Conservation (phyloP, 768 basidiomycete species). For the Sistotremastrum suecicum region DNA sequence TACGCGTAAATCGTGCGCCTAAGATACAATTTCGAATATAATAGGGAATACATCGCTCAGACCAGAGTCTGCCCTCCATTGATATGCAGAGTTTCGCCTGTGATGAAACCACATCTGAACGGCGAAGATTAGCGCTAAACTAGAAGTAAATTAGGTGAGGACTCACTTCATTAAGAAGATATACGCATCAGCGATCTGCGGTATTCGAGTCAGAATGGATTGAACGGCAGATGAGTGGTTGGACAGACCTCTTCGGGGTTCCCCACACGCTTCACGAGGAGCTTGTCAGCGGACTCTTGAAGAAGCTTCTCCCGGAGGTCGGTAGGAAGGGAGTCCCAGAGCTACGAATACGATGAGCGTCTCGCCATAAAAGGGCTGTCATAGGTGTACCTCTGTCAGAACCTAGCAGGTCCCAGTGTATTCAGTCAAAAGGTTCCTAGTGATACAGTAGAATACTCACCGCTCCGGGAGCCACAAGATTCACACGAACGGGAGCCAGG, state of each 20-base stretch:
- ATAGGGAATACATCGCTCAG: too few relatives aligned
- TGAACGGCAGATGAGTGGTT: too few relatives aligned
- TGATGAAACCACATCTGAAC: too few relatives aligned
- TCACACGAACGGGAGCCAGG: not conserved
- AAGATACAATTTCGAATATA: too few relatives aligned
- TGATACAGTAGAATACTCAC: not conserved
- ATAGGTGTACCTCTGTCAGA: slow-evolving; percentile 2
- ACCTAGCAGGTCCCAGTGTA: too few relatives aligned
- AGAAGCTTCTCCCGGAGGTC: not conserved
- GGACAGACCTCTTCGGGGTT: not conserved
- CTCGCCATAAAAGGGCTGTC: not conserved
- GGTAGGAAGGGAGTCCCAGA: not conserved
- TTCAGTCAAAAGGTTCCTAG: too few relatives aligned
- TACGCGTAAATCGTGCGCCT: too few relatives aligned
- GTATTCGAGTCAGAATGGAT: too few relatives aligned
- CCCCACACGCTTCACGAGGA: not conserved
- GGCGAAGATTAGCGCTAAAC: too few relatives aligned
- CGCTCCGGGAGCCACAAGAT: not conserved
- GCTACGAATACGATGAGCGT: not conserved
- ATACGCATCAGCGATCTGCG: slow-evolving; percentile 10
- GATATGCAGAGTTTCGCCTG: too few relatives aligned
- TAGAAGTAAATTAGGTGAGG: too few relatives aligned
- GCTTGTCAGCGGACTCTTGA: not conserved
- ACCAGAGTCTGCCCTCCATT: too few relatives aligned
- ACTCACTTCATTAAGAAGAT: slow-evolving; percentile 11